These are phyloP conservation scores for Thymus quinquecostatus DNA, from an alignment of 257 asterid species.

Conservation along the genomic window DNA sequence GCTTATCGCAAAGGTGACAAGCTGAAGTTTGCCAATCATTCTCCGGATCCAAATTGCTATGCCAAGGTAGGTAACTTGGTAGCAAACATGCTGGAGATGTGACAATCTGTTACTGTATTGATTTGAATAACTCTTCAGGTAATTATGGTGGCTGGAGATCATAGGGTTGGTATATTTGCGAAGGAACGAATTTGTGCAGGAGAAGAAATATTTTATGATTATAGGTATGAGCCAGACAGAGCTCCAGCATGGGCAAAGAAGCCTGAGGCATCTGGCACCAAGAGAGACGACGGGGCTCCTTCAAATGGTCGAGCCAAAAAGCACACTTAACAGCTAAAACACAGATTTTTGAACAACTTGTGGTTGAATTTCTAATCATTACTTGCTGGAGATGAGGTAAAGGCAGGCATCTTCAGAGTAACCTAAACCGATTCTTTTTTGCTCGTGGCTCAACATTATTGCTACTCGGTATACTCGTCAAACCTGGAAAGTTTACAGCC, in stretches of 20 bases:
- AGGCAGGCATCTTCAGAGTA: constrained; percentile 46
- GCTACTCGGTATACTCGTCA: constrained; percentile 28
- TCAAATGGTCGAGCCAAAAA: constrained; percentile 54
- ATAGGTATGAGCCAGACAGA: constrained; percentile 77
- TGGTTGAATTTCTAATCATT: constrained; percentile 42
- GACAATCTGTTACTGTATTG: constrained; percentile 3
- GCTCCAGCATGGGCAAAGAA: constrained; percentile 95
- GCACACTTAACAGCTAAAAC: constrained; percentile 39
- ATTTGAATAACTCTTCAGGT: constrained; percentile 60
- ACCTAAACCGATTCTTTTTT: constrained; percentile 43
- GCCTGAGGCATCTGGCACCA: constrained; percentile 75
- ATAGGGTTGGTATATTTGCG: constrained; percentile 88
- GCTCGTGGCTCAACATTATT: constrained; percentile 22
- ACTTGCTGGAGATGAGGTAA: constrained; percentile 42
- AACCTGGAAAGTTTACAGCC: constrained; percentile 36
- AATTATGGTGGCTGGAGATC: constrained; percentile 91
- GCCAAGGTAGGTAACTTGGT: constrained; percentile 62
- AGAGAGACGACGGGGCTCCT: constrained; percentile 49
- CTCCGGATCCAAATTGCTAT: constrained; percentile 93
- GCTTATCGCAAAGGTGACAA: constrained; percentile 91
- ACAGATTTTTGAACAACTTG: constrained; percentile 32
- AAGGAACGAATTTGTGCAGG: constrained; percentile 80
- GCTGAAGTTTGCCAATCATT: constrained; percentile 90
- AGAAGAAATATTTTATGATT: constrained; percentile 89
- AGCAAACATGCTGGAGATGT: background rate